Percentiles rank a stretch among this genome's conserved stretches.
Conservation (phyloP, 2,329 filamentous ascomycete genomes). For the Stemphylium beticola region DNA sequence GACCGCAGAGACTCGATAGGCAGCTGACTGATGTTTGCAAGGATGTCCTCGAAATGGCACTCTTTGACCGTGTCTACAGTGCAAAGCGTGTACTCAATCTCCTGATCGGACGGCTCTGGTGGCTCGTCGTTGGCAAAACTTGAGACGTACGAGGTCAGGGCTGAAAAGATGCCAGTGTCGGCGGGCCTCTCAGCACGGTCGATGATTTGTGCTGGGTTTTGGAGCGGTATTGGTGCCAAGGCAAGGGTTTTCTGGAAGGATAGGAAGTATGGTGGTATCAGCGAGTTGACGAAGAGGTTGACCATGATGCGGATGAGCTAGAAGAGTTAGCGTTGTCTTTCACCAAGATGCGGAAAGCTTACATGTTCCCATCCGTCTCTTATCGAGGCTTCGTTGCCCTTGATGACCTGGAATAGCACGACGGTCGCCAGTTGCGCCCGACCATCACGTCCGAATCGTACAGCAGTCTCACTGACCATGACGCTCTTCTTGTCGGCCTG, state of each 20-base stretch:
- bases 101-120: slow-evolving; percentile 95
- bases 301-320: slow-evolving; percentile 90
- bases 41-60: slow-evolving; percentile 82
- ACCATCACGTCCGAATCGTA: slow-evolving; percentile 92
- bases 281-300: slow-evolving; percentile 94
- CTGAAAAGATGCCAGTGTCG: slow-evolving; percentile 88
- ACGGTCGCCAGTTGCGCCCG: slow-evolving; percentile 92
- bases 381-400: slow-evolving; percentile 80
- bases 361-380: slow-evolving; percentile 79
- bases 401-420: slow-evolving; percentile 91
- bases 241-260: slow-evolving; percentile 69
- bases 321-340: slow-evolving; percentile 48
- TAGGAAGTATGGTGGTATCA: slow-evolving; percentile 81
- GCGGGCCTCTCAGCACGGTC: slow-evolving; percentile 79
- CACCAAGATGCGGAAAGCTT: slow-evolving; percentile 46
- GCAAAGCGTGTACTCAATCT: slow-evolving; percentile 92
- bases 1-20: slow-evolving; percentile 64
- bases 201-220: slow-evolving; percentile 89
- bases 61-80: slow-evolving; percentile 93
- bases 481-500: slow-evolving; percentile 90
- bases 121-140: slow-evolving; percentile 98
- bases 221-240: slow-evolving; percentile 82
- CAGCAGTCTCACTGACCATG: slow-evolving; percentile 98
- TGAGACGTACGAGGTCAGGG: slow-evolving; percentile 96
- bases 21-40: slow-evolving; percentile 78